These are phyloP conservation scores for Exidia glandulosa DNA, from an alignment of 768 basidiomycete species.

Conservation along the genomic window DNA sequence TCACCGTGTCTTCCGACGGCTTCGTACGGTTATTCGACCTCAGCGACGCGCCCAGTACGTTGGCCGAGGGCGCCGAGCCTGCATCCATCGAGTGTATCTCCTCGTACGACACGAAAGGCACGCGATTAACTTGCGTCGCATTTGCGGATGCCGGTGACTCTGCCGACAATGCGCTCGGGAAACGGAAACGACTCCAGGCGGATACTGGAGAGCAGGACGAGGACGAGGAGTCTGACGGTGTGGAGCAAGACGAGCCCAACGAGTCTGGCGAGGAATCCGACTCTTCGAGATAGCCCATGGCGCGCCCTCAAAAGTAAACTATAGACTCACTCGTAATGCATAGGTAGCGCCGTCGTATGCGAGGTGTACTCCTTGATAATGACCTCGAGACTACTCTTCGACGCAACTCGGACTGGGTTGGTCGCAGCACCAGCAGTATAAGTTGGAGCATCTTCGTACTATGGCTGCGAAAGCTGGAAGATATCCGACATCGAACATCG, in stretches of 20 bases:
- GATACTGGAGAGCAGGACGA: conserved; percentile 23
- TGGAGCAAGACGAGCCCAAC: conserved; percentile 12
- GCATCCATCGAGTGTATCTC: conserved; percentile 42
- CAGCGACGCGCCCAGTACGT: conserved; percentile 29
- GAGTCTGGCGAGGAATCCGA: too few species aligned
- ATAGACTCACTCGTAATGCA: too few species aligned
- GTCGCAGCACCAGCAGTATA: too few species aligned
- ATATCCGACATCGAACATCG: too few species aligned
- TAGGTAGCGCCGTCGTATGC: too few species aligned
- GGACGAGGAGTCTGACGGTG: neutral
- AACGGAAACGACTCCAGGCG: conserved; percentile 25
- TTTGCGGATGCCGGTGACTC: conserved; percentile 38
- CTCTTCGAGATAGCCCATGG: too few species aligned
- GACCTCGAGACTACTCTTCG: too few species aligned
- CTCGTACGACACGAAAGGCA: conserved; percentile 77
- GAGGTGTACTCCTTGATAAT: too few species aligned
- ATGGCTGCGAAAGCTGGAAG: too few species aligned
- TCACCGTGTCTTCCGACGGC: conserved; percentile 86
- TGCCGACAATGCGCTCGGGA: conserved; percentile 15
- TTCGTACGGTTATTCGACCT: conserved; percentile 70
- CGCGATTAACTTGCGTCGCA: conserved; percentile 66
- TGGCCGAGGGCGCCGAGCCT: conserved; percentile 10
- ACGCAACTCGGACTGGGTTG: too few species aligned
- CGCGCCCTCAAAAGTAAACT: too few species aligned
- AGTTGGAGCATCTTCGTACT: too few species aligned